phyloP scores from a whole-genome alignment of 139 green algal genomes.

The Chlorella sp. region DNA sequence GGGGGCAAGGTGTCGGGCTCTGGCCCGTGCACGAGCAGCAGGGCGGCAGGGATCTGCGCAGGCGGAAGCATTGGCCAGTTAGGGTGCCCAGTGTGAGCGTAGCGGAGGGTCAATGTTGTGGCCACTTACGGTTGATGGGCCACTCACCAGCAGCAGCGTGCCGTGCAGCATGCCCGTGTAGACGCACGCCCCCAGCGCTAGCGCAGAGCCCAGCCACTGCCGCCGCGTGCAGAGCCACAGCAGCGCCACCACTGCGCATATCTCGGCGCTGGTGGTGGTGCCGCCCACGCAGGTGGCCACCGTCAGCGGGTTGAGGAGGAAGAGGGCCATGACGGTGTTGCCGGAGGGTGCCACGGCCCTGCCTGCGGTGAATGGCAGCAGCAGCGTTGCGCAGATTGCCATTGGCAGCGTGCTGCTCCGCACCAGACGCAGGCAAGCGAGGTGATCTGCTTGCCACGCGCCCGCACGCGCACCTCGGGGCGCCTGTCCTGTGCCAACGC shows the following conservation, averaged over 20 bases:
- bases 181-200: constrained; percentile 16
- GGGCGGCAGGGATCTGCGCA: neutral
- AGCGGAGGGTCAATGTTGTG: too few species aligned
- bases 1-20: too few species aligned
- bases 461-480: too few species aligned
- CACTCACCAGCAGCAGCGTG: constrained; percentile 27
- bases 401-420: neutral
- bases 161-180: constrained; percentile 41
- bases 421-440: neutral
- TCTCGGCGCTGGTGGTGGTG: constrained; percentile 32
- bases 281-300: constrained; percentile 25
- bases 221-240: constrained; percentile 7
- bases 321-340: constrained; percentile 11
- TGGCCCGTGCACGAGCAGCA: neutral
- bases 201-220: constrained; percentile 11
- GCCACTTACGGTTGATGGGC: too few species aligned
- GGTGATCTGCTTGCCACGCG: too few species aligned
- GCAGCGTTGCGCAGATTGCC: neutral
- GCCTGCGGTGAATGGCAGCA: neutral
- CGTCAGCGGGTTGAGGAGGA: constrained; percentile 47
- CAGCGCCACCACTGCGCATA: constrained; percentile 16
- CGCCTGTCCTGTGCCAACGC: neutral
- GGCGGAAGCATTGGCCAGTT: too few species aligned
- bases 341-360: constrained; percentile 1
- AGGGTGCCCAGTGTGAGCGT: too few species aligned